Conservation (phyloP, 768 basidiomycete species). For the Tricholoma furcatifolium region DNA sequence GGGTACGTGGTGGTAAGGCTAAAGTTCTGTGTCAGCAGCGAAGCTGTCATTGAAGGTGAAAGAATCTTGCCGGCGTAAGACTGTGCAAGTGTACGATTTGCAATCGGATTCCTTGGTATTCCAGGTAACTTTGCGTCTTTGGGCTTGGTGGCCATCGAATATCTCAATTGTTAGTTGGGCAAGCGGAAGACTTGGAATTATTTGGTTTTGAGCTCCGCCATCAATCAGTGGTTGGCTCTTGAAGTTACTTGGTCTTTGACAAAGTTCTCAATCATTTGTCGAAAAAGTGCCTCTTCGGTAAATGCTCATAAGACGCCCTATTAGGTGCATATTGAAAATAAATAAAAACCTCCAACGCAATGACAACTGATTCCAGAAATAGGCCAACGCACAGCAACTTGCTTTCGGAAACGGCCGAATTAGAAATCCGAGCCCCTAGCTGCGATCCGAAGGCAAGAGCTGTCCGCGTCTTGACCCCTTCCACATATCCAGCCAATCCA, state of each 20-base stretch:
- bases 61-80: constrained; percentile 35
- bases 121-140: constrained; percentile 7
- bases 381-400: no score
- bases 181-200: no score
- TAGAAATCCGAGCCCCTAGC: no score
- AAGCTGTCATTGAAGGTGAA: neutral
- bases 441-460: no score
- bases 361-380: neutral
- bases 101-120: constrained; percentile 14
- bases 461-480: neutral
- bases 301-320: no score
- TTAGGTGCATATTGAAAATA: neutral
- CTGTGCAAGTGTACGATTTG: constrained; percentile 33
- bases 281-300: no score
- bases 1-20: constrained; percentile 56
- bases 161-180: neutral
- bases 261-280: no score
- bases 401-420: no score
- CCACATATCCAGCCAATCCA: neutral
- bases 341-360: no score
- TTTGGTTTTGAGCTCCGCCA: constrained; percentile 2
- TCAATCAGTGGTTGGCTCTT: neutral
- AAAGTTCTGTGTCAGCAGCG: constrained; percentile 8
- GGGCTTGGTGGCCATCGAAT: neutral
- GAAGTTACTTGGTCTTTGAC: no score